Base-by-base conservation (phyloP, 768 basidiomycete genomes). In the Suillus bovinus region DNA sequence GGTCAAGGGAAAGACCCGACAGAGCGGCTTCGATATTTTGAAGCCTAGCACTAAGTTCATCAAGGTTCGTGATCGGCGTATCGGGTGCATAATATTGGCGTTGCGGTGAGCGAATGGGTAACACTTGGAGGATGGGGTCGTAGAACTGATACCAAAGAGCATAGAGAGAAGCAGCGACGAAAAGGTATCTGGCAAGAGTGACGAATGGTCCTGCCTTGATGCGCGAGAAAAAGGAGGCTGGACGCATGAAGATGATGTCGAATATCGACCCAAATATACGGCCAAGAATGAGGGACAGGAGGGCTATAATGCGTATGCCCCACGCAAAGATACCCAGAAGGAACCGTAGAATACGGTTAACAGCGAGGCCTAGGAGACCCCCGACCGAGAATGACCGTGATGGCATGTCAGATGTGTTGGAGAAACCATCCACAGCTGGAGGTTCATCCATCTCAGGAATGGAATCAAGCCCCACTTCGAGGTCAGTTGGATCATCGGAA, bases 391-490 rank as follows among this genome's bases (percentile, higher is more conserved):
- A 82, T 22, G 71, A 61, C 22, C 68, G 62, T 62, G 24, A 61
- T 52, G 33, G 61, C 53, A 63, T 41, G 41, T 70, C 66, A 58
- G 69, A 67, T 31, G 64, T 69, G 56, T 74, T 63, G 56, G 63
- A 57, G 31, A 72, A 52, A 46, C 72, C 75, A 55, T 69, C 68
- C 61, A 74, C 70, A 17, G 56, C 59, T 20, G 71, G 69, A 31
- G 74, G 79, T 69, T 90, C 88, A 4, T 91, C 85, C 33, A 80
- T 78, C 77, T 91, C 90, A 6, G 82, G 79, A 67, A 91, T 89
- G 9, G 87, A 83, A 27, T 83, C 76, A 31, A 91, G 80, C 2
- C 84, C 82, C 65, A 81, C 78, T 61, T 85, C 84, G 34, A 80
- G 73, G 29, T 83, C 79, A 8, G 72, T 69, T 11, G 68, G 63